Conservation (phyloP, 2,329 filamentous ascomycete genomes). For the Talaromyces piceae region DNA sequence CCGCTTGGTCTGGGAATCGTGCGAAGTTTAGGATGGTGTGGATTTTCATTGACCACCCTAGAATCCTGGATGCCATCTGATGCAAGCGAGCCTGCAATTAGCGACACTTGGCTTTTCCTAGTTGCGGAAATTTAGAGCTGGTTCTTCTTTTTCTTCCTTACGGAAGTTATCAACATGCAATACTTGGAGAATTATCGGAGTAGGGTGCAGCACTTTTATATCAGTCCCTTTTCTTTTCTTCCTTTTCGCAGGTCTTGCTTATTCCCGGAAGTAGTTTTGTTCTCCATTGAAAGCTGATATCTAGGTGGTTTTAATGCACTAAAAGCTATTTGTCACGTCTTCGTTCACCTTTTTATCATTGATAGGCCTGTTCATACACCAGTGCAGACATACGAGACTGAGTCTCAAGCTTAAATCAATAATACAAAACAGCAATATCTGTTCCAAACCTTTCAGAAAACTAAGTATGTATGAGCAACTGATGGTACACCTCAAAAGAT, state of each 20-base stretch:
- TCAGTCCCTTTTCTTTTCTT: not conserved
- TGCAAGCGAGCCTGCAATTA: conserved; percentile 55
- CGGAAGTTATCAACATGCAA: no score
- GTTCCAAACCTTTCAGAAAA: no score
- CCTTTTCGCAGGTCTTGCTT: not conserved
- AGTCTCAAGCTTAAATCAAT: no score
- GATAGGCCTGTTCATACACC: not conserved
- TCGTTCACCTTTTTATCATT: not conserved
- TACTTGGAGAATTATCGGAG: no score
- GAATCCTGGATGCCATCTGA: conserved; percentile 58
- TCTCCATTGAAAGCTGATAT: no score
- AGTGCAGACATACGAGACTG: not conserved
- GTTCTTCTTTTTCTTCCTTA: no score
- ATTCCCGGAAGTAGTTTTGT: not conserved
- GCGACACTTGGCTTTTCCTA: conserved; percentile 76
- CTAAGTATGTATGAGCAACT: no score
- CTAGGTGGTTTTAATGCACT: not conserved
- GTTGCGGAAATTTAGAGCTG: conserved; percentile 81
- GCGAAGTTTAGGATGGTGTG: conserved; percentile 86
- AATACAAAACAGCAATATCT: no score
- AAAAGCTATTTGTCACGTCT: not conserved
- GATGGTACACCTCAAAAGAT: no score
- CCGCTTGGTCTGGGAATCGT: conserved; percentile 56
- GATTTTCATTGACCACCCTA: conserved; percentile 75
- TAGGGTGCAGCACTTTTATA: no score